A percentile compares a stretch with the other conserved stretches of the same genome.
phyloP scores from a whole-genome alignment of 2,329 filamentous ascomycete genomes.

The Balansia obtecta region DNA sequence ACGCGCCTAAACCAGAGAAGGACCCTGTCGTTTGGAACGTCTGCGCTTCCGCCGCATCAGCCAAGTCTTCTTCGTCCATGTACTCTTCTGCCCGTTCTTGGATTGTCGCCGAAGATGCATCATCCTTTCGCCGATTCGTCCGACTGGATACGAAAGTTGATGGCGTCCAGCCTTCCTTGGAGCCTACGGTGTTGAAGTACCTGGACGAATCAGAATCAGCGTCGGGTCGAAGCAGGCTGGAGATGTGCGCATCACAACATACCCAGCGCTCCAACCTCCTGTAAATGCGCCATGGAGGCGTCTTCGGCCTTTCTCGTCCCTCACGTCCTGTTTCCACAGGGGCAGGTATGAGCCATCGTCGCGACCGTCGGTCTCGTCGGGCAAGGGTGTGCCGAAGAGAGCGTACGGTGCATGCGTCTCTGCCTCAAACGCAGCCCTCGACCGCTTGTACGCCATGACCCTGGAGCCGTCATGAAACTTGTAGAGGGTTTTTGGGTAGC shows the following conservation, averaged over 20 bases:
- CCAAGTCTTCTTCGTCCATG: conserved; percentile 95
- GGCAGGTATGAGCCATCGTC: conserved; percentile 91
- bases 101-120: conserved; percentile 24
- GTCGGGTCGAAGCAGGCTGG: not conserved
- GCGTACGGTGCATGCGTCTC: conserved; percentile 65
- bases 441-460: conserved; percentile 68
- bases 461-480: conserved; percentile 6
- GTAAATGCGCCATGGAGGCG: conserved; percentile 93
- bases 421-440: conserved; percentile 65
- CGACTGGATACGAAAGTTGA: conserved; percentile 87
- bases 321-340: conserved; percentile 96
- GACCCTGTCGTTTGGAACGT: conserved; percentile 59
- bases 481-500: not conserved
- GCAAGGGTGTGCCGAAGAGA: conserved; percentile 74
- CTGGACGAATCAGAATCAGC: conserved; percentile 27
- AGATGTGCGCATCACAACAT: conserved; percentile 22
- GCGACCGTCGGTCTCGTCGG: conserved; percentile 62
- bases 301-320: conserved; percentile 81
- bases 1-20: conserved; percentile 66
- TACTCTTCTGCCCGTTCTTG: conserved; percentile 74
- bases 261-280: conserved; percentile 93
- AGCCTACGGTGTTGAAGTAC: conserved; percentile 96
- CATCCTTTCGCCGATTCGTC: conserved; percentile 60
- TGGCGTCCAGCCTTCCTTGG: conserved; percentile 95
- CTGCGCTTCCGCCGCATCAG: conserved; percentile 69